Conservation (phyloP, 768 basidiomycete genomes). For the Albatrellus ellisii region DNA sequence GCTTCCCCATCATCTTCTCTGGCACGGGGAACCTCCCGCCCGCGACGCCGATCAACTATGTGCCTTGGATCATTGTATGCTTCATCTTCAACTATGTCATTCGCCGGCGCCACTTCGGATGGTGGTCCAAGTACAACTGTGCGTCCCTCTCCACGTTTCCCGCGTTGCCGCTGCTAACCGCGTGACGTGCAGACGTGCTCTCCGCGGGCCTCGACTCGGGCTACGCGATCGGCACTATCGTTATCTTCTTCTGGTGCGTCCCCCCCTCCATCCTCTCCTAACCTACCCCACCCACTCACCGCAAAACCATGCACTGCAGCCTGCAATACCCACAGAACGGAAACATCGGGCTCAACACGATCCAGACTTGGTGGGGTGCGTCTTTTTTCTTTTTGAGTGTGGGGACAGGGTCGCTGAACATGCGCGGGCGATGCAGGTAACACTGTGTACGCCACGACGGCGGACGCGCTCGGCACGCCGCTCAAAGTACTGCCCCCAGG, state of each 20-base stretch:
- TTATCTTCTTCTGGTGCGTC: constrained; percentile 18
- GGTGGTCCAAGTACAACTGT: constrained; percentile 24
- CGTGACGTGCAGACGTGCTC: constrained; percentile 4
- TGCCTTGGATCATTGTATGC: constrained; percentile 24
- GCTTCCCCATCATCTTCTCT: constrained; percentile 25
- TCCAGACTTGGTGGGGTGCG: constrained; percentile 25
- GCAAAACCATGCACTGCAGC: constrained; percentile 1
- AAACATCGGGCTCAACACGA: constrained; percentile 20
- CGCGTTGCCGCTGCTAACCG: not conserved
- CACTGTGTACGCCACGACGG: not conserved
- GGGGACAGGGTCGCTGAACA: not conserved
- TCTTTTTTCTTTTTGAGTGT: not conserved
- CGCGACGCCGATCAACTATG: constrained; percentile 30
- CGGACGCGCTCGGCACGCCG: constrained; percentile 11
- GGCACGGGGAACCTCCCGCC: constrained; percentile 28
- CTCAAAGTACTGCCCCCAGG: constrained; percentile 15
- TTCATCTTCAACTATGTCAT: constrained; percentile 26
- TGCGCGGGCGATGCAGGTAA: not conserved
- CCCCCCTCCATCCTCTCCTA: not conserved
- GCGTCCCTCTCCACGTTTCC: constrained; percentile 11
- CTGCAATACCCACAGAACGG: constrained; percentile 23
- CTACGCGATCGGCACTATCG: constrained; percentile 14
- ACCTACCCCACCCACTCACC: not conserved
- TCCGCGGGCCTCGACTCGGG: constrained; percentile 10
- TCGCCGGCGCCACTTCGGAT: constrained; percentile 14